Conservation (phyloP, 805 yeast genomes). For the Alloascoidea africana region DNA sequence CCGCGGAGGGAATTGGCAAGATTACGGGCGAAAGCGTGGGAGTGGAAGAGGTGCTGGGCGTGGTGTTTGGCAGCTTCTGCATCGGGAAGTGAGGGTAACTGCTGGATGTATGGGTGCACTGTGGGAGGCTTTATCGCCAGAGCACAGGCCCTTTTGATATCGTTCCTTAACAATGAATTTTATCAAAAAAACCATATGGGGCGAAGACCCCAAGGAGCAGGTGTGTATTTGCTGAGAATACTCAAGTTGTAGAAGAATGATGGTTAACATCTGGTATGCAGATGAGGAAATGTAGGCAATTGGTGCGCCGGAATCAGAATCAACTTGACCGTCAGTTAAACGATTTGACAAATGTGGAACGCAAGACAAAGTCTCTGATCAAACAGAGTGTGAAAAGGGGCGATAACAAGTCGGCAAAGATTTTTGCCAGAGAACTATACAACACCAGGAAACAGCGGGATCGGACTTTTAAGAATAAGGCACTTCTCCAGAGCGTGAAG, state of each 20-base stretch:
- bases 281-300: constrained; percentile 62
- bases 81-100: constrained; percentile 87
- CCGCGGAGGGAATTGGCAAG: constrained; percentile 81
- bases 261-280: constrained; percentile 15
- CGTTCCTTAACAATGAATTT: too few relatives aligned
- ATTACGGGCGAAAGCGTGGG: constrained; percentile 86
- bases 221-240: constrained; percentile 19
- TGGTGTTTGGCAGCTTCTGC: constrained; percentile 84
- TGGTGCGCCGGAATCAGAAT: constrained; percentile 73
- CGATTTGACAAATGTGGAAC: constrained; percentile 41
- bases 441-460: constrained; percentile 59
- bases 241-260: background rate
- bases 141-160: too few relatives aligned
- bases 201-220: constrained; percentile 92
- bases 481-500: constrained; percentile 72
- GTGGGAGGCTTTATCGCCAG: too few relatives aligned
- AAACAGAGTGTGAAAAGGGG: constrained; percentile 61
- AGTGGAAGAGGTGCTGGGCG: constrained; percentile 80
- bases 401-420: constrained; percentile 58
- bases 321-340: constrained; percentile 69
- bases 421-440: constrained; percentile 74
- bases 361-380: constrained; percentile 66
- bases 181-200: constrained; percentile 80
- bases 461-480: constrained; percentile 64
- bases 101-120: too few relatives aligned